These are phyloP conservation scores for Calendula officinalis DNA, from an alignment of 129 eudicot genomes.

Conservation along the genomic window DNA sequence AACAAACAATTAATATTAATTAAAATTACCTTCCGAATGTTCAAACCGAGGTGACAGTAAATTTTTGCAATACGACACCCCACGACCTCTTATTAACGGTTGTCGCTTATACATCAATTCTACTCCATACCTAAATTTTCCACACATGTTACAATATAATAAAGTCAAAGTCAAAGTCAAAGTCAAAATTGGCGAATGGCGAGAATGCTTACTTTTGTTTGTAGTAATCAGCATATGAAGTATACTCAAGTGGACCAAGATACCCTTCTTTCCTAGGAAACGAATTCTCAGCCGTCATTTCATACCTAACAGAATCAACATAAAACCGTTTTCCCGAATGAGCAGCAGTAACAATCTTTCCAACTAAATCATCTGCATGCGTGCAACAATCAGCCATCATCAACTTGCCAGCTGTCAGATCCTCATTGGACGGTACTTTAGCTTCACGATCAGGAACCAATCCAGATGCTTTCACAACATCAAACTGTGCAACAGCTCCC, in stretches of 20 bases:
- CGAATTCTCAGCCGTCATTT: constrained; percentile 94
- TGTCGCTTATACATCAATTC: constrained; percentile 80
- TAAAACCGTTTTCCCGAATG: constrained; percentile 98
- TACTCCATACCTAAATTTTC: constrained; percentile 79
- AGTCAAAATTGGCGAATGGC: neutral
- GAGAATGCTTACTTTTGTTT: constrained; percentile 70
- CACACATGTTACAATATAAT: neutral
- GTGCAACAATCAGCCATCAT: constrained; percentile 84
- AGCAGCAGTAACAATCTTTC: constrained; percentile 96
- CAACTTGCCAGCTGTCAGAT: constrained; percentile 47
- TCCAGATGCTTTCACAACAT: constrained; percentile 94
- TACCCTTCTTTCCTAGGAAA: constrained; percentile 99
- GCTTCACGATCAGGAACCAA: constrained; percentile 62
- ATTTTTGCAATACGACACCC: constrained; percentile 99
- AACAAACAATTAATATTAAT: constrained; percentile 5
- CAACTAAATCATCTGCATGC: constrained; percentile 66
- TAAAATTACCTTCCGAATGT: constrained; percentile 70
- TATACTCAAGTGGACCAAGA: constrained; percentile 98
- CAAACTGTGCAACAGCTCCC: constrained; percentile 96
- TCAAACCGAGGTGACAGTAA: constrained; percentile 95
- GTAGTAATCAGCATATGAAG: constrained; percentile 94
- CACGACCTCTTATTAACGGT: constrained; percentile 91
- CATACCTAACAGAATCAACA: constrained; percentile 85
- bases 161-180: neutral
- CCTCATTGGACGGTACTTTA: constrained; percentile 32